These are phyloP conservation scores for Fusarium brachygibbosum DNA, from an alignment of 2,329 filamentous ascomycete genomes.

Conservation along the genomic window DNA sequence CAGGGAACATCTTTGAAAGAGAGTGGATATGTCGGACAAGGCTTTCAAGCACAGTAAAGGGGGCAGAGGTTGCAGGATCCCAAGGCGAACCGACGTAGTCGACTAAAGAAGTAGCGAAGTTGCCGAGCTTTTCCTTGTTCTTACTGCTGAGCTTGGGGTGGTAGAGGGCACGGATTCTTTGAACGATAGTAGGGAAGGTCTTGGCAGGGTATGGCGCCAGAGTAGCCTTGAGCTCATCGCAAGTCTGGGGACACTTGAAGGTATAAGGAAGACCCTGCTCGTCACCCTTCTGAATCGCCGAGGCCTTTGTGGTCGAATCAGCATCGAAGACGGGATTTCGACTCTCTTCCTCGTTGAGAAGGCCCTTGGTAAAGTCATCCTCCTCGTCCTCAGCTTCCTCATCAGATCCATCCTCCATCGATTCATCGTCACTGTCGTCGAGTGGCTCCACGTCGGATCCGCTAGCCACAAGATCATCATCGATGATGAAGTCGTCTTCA, in stretches of 20 bases:
- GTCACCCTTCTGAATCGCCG: slow-evolving; percentile 57
- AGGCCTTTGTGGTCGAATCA: slow-evolving; percentile 58
- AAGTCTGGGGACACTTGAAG: slow-evolving; percentile 85
- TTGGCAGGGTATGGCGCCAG: slow-evolving; percentile 71
- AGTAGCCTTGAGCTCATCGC: slow-evolving; percentile 79
- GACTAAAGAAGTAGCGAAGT: slow-evolving; percentile 75
- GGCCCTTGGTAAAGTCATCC: slow-evolving; percentile 76
- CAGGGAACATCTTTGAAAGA: slow-evolving; percentile 85
- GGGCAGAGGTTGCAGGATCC: slow-evolving; percentile 59
- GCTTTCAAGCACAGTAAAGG: slow-evolving; percentile 80
- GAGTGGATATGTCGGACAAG: slow-evolving; percentile 93
- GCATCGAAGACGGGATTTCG: slow-evolving; percentile 66
- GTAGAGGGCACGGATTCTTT: slow-evolving; percentile 91
- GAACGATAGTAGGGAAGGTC: slow-evolving; percentile 82
- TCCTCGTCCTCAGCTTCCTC: slow-evolving; percentile 57
- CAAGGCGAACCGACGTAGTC: slow-evolving; percentile 70
- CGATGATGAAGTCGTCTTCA: slow-evolving; percentile 93
- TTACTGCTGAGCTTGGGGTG: slow-evolving; percentile 86
- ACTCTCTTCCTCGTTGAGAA: slow-evolving; percentile 71
- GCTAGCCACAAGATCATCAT: slow-evolving; percentile 88
- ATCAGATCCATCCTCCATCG: slow-evolving; percentile 59
- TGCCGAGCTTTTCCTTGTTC: slow-evolving; percentile 85
- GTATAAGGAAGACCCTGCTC: slow-evolving; percentile 80
- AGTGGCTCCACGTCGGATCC: slow-evolving; percentile 76
- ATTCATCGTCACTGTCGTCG: slow-evolving; percentile 65